Percentiles rank a stretch among this genome's conserved stretches.
Conservation (phyloP, 2,329 filamentous ascomycete species). For the Domatiomyces catenatus region DNA sequence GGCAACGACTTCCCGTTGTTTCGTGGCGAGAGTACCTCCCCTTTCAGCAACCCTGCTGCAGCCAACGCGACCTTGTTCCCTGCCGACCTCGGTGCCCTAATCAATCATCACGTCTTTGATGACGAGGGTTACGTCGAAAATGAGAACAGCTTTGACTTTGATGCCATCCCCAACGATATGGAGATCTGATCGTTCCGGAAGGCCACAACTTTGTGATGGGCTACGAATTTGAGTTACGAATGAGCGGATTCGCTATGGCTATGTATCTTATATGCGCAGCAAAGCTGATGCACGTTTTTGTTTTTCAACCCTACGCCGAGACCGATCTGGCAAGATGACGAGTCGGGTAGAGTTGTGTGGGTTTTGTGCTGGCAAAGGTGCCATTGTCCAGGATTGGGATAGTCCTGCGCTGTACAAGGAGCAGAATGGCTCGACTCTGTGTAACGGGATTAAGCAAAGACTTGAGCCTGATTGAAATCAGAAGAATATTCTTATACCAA, state of each 20-base stretch:
- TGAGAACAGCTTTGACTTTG: slow-evolving; percentile 11
- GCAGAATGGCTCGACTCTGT: too few relatives aligned
- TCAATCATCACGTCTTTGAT: slow-evolving; percentile 13
- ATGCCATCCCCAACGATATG: not conserved
- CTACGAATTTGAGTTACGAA: not conserved
- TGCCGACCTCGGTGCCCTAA: slow-evolving; percentile 8
- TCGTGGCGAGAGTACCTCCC: slow-evolving; percentile 6
- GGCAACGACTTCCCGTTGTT: slow-evolving; percentile 14
- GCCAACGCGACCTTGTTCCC: slow-evolving; percentile 16
- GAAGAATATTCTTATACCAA: too few relatives aligned
- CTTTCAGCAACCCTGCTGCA: slow-evolving; percentile 14
- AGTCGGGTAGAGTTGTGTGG: not conserved
- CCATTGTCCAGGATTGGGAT: too few relatives aligned
- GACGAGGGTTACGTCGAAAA: slow-evolving; percentile 6
- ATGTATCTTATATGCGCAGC: not conserved
- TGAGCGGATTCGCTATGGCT: not conserved
- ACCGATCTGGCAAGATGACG: not conserved
- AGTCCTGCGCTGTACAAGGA: too few relatives aligned
- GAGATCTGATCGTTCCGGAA: not conserved
- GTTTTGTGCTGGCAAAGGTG: too few relatives aligned
- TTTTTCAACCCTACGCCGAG: not conserved
- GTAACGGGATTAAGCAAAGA: too few relatives aligned
- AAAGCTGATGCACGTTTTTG: not conserved
- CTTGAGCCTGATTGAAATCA: too few relatives aligned
- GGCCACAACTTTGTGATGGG: not conserved